phyloP scores from a whole-genome alignment of 441 rosid genomes.

The Flueggea neowawraea region DNA sequence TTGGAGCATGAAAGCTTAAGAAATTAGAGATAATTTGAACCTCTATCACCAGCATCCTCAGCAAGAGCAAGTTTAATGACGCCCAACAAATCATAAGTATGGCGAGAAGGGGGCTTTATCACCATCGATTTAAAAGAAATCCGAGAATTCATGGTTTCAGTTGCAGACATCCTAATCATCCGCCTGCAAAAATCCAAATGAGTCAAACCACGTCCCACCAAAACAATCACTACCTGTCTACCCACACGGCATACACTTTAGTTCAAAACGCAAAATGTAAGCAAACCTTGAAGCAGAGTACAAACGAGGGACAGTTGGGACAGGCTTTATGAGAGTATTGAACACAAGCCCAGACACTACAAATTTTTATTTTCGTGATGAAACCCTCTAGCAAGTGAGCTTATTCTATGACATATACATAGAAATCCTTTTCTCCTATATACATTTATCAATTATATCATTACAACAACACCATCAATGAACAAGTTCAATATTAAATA shows the following conservation, averaged over 20 bases:
- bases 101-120: slow-evolving; percentile 88
- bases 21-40: slow-evolving; percentile 25
- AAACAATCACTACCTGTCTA: no score
- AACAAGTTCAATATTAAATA: no score
- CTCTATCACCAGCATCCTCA: slow-evolving; percentile 93
- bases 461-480: no score
- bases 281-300: slow-evolving; percentile 48
- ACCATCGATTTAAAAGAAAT: slow-evolving; percentile 35
- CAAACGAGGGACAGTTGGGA: slow-evolving; percentile 21
- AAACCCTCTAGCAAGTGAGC: not conserved
- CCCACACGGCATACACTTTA: no score
- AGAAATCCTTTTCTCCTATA: not conserved
- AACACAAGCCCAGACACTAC: slow-evolving; percentile 34
- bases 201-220: slow-evolving; percentile 1
- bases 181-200: slow-evolving; percentile 28
- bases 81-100: slow-evolving; percentile 79
- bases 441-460: not conserved
- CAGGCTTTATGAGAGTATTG: slow-evolving; percentile 26
- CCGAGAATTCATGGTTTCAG: slow-evolving; percentile 24
- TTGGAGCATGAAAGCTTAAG: not conserved
- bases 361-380: not conserved
- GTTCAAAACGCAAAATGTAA: not conserved
- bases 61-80: slow-evolving; percentile 71
- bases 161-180: slow-evolving; percentile 58
- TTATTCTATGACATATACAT: not conserved